phyloP scores from a whole-genome alignment of 805 yeast genomes.

The Metschnikowia gelsemii region DNA sequence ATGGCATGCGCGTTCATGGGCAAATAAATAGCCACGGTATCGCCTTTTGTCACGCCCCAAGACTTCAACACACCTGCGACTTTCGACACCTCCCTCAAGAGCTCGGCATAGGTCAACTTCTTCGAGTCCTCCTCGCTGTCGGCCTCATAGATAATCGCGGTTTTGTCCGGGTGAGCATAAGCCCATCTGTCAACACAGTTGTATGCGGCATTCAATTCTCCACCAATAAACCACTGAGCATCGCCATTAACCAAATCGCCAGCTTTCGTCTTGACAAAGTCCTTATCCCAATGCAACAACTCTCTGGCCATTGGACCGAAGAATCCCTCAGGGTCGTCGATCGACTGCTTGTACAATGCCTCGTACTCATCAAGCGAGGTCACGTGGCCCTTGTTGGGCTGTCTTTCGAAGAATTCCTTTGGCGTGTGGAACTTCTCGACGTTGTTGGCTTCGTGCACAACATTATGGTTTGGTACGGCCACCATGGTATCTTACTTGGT shows the following conservation, averaged over 20 bases:
- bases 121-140: constrained; percentile 70
- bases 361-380: constrained; percentile 66
- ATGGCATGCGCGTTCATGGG: constrained; percentile 86
- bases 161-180: constrained; percentile 62
- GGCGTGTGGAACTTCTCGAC: constrained; percentile 52
- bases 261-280: constrained; percentile 47
- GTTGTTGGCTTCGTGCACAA: constrained; percentile 63
- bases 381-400: constrained; percentile 62
- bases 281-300: constrained; percentile 51
- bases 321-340: constrained; percentile 53
- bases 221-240: constrained; percentile 75
- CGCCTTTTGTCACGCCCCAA: constrained; percentile 76
- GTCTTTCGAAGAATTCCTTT: constrained; percentile 52
- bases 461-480: constrained; percentile 35
- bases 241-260: constrained; percentile 48
- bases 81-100: constrained; percentile 66
- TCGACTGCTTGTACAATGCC: constrained; percentile 52
- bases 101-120: constrained; percentile 66
- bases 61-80: constrained; percentile 66
- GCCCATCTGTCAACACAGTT: constrained; percentile 86
- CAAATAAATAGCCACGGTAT: constrained; percentile 80
- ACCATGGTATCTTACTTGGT: constrained; percentile 23
- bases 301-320: constrained; percentile 55
- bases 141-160: constrained; percentile 78
- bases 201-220: constrained; percentile 75